Evolutionary conservation across 345 rosid genomes (phyloP).

Genomic region (Moringa oleifera): DNA sequence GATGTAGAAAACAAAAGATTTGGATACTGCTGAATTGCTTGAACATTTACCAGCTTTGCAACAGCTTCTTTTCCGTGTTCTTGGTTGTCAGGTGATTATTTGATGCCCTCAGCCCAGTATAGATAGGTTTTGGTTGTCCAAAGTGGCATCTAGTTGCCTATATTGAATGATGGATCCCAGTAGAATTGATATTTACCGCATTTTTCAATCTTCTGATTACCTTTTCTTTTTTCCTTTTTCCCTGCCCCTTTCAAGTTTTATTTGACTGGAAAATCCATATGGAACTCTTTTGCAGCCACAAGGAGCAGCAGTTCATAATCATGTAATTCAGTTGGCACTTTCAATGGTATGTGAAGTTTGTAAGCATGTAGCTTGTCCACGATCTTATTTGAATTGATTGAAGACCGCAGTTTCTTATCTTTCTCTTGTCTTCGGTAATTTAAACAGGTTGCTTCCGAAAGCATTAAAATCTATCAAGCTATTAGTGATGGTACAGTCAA

Average conservation of each 20-base stretch:
- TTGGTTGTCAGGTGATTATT: conserved; percentile 76
- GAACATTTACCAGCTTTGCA: conserved; percentile 91
- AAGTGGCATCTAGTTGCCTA: too few relatives aligned
- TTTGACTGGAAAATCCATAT: conserved; percentile 13
- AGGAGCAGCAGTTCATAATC: conserved; percentile 84
- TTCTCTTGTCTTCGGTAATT: not conserved
- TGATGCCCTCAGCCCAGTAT: not conserved
- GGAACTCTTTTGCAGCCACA: conserved; percentile 60
- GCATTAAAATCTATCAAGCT: conserved; percentile 86
- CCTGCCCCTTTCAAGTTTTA: not conserved
- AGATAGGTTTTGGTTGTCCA: too few relatives aligned
- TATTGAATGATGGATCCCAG: not conserved
- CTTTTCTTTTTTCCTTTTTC: not conserved
- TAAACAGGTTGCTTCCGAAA: conserved; percentile 75
- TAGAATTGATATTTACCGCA: not conserved
- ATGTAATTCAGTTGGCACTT: conserved; percentile 80
- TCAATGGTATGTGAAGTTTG: conserved; percentile 55
- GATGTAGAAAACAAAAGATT: conserved; percentile 80
- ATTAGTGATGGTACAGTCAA: conserved; percentile 76
- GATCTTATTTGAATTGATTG: not conserved
- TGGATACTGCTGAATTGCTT: conserved; percentile 82
- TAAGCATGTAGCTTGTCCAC: conserved; percentile 13
- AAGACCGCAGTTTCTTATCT: conserved; percentile 2
- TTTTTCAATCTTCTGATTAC: not conserved
- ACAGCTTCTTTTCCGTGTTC: conserved; percentile 86